Evolutionary conservation across 495 filamentous ascomycete species (phyloP), one percentile per base, ranked within the genome.

Genomic region (Cercophora scortea): DNA sequence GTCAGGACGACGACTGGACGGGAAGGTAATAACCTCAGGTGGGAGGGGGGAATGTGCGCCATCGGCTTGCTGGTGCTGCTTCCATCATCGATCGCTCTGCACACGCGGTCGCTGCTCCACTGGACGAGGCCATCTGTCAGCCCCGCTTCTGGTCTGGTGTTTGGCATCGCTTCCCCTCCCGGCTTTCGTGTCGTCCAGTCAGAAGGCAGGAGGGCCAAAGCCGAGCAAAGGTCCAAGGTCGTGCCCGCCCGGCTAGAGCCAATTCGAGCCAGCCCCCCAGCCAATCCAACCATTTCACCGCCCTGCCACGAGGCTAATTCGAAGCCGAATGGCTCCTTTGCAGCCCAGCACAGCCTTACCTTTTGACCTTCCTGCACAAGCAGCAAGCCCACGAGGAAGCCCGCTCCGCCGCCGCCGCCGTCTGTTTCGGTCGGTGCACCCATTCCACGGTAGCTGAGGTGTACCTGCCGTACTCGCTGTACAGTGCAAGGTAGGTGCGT

Each of bases 241-340:
- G 10, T 47, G 36, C 43, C 49, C 44, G 36, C 53, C 49, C 49
- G 40, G 47, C 33, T 17, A 9, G 47, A 33, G 33, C 25, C 11
- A 45, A 25, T 40, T 35, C 40, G 11, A 18, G 32, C 17, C 5
- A 5, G 6, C 8, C 11, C n/a, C 35, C 19, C 50, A 53, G 54
- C 61, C 62, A 64, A 59, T 56, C 50, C 52, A 11, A 40, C n/a
- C 18, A 41, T 32, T 13, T 45, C 55, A 51, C 47, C 42, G 58
- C 53, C 52, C 57, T 60, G 51, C 56, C 60, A 67, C 63, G 57
- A 68, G 65, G 65, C 65, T 67, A 65, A 65, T 54, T 57, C 56
- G 57, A 53, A 67, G 62, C 61, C 65, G 62, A 63, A 49, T 53
- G 60, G 56, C 41, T 45, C 50, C 53, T 44, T 46, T 45, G 47